phyloP scores from a whole-genome alignment of 306 rosid genomes.

The Glycine tomentella region DNA sequence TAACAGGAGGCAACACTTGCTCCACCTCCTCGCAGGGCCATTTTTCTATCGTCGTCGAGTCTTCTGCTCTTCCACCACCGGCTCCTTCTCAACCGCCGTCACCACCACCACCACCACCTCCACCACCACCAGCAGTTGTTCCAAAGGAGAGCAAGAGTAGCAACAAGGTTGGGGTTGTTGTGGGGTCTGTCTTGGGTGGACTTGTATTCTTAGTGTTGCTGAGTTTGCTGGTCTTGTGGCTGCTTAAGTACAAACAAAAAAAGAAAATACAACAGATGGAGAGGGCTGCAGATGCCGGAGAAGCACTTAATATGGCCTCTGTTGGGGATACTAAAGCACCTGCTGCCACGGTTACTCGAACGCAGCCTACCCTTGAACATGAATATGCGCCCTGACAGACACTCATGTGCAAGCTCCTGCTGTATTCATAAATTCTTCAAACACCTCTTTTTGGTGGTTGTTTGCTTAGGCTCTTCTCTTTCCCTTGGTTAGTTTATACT shows the following conservation, averaged over 20 bases:
- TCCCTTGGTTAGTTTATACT: constrained; percentile 37
- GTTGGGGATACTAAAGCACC: constrained; percentile 78
- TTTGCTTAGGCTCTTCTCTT: constrained; percentile 57
- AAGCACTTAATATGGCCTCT: constrained; percentile 72
- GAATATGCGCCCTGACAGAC: constrained; percentile 72
- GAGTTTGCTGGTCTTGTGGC: constrained; percentile 59
- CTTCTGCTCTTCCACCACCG: constrained; percentile 44
- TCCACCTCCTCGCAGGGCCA: constrained; percentile 65
- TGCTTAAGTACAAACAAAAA: constrained; percentile 53
- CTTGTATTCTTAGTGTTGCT: constrained; percentile 55
- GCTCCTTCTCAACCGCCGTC: too few relatives aligned
- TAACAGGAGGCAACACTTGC: constrained; percentile 56
- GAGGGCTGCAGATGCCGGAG: constrained; percentile 79
- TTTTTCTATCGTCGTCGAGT: constrained; percentile 68
- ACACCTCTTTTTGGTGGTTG: constrained; percentile 54
- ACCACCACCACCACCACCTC: too few relatives aligned
- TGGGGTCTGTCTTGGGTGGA: constrained; percentile 80
- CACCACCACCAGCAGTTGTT: constrained; percentile 26
- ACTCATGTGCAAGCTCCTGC: neutral
- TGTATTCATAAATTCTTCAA: constrained; percentile 50
- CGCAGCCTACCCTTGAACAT: constrained; percentile 80
- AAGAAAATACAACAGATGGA: constrained; percentile 76
- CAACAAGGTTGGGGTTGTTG: constrained; percentile 60
- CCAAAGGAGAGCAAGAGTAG: constrained; percentile 46
- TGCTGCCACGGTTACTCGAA: constrained; percentile 73